Conservation (phyloP, 106 monocot species). For the Allium fistulosum region DNA sequence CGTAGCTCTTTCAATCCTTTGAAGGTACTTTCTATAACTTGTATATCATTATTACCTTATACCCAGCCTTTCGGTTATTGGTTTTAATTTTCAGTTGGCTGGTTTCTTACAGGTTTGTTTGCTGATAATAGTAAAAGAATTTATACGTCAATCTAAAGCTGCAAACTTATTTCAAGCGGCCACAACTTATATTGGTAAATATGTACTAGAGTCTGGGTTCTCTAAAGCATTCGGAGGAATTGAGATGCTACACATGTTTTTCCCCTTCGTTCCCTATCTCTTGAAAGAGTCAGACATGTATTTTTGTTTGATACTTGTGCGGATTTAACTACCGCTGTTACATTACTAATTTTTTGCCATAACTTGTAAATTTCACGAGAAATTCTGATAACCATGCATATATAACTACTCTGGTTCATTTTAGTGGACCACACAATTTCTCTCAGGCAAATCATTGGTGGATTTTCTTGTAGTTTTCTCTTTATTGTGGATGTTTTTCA, state of each 20-base stretch:
- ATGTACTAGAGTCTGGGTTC: slow-evolving; percentile 46
- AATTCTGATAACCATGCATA: background rate
- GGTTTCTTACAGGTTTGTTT: slow-evolving; percentile 61
- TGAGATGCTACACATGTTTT: slow-evolving; percentile 74
- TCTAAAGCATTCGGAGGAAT: slow-evolving; percentile 50
- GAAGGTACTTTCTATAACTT: slow-evolving; percentile 32
- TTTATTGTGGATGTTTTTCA: background rate
- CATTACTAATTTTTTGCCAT: background rate
- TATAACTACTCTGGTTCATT: too few species aligned
- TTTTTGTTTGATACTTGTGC: background rate
- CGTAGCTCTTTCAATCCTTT: slow-evolving; percentile 58
- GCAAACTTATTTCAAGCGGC: slow-evolving; percentile 46
- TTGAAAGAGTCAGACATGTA: slow-evolving; percentile 90
- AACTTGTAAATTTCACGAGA: background rate
- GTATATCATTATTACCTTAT: too few species aligned
- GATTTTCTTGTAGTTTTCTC: background rate
- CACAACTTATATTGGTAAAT: slow-evolving; percentile 15
- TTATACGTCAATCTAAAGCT: slow-evolving; percentile 57
- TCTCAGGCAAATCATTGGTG: background rate
- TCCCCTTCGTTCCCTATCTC: slow-evolving; percentile 92
- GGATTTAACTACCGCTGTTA: background rate
- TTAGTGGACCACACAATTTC: background rate
- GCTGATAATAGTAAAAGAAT: slow-evolving; percentile 84
- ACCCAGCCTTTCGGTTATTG: too few species aligned
- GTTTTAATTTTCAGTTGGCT: too few species aligned